These are phyloP conservation scores for Tranzscheliella williamsii DNA, from an alignment of 1,284 basidiomycete genomes.

Conservation along the genomic window DNA sequence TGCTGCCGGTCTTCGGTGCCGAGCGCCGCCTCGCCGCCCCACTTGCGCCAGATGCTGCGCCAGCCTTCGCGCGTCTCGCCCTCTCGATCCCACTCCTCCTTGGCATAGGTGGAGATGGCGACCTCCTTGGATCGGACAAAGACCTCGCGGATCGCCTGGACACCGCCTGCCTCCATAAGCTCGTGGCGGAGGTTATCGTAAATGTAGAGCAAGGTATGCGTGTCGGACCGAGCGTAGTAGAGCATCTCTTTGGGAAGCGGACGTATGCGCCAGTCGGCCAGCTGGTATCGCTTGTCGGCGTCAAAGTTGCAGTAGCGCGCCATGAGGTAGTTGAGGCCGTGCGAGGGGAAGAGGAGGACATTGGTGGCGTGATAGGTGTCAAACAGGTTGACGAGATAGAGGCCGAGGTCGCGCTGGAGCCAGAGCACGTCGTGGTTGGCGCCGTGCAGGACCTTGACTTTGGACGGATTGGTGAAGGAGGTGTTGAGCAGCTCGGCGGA, in stretches of 20 bases:
- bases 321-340: constrained; percentile 82
- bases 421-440: constrained; percentile 92
- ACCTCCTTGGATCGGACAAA: constrained; percentile 51
- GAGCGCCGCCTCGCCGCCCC: constrained; percentile 62
- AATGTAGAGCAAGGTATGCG: constrained; percentile 88
- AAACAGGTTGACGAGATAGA: constrained; percentile 92
- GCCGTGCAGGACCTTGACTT: constrained; percentile 84
- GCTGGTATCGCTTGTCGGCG: constrained; percentile 93
- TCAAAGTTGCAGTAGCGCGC: constrained; percentile 85
- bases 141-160: constrained; percentile 62
- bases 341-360: constrained; percentile 71
- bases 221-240: constrained; percentile 89
- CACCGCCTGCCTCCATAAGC: constrained; percentile 65
- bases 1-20: constrained; percentile 33
- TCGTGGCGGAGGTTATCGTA: constrained; percentile 90
- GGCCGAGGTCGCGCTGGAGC: constrained; percentile 92
- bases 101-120: constrained; percentile 53
- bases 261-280: constrained; percentile 93
- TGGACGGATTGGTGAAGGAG: constrained; percentile 78
- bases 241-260: constrained; percentile 88
- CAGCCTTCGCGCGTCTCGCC: constrained; percentile 54
- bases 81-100: constrained; percentile 54
- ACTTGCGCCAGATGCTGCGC: constrained; percentile 48
- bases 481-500: constrained; percentile 70
- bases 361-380: constrained; percentile 95